Evolutionary conservation across 306 rosid genomes (phyloP), one percentile per base, ranked within the genome.

Genomic region (Castanea crenata): DNA sequence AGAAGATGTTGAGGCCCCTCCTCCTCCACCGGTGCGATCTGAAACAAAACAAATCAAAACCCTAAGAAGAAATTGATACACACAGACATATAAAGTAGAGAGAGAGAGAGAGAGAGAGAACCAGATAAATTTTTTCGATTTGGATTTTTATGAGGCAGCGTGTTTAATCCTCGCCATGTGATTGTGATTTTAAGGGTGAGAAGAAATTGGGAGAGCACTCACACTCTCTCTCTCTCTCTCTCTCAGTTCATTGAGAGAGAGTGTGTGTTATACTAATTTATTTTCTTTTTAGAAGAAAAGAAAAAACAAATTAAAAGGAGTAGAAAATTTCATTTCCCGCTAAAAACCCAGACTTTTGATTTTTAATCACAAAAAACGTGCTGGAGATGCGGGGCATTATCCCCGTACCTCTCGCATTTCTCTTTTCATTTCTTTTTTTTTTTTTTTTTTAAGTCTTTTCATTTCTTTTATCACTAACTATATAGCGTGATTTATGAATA

Each of bases 361-460:
- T 38, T 38, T 38, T 38, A 38, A 38, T 38, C 11, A 38, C 46
- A 38, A 38, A 38, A 38, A 58, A 21, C 16, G 15, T 49, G 4
- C 15, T 88, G 94, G 91, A 92, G 94, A 90, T 84, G 98, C 92
- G 86, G 97, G 96, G 96, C 82, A 90, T 89, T 91, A 92, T 92
- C 93, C 94, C 91, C 85, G 87, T 85, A 78, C 94, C 93, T 94
- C 91, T 90, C 91, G 93, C 94, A 92, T 92, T 38, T 38, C 46
- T 38, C 46, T 38, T 38, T 38, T 7, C 46, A 38, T 7, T 7
- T 7, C 10, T 38, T 38, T 38, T 7, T 25, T 25, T 25, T 1
- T 25, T 25, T 25, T 25, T 21, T 21, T 21, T 21, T 21, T 21
- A 2, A 25, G 27, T 38, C 46, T 38, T 38, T 38, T 7, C 46